Evolutionary conservation across 306 rosid genomes (phyloP).

Genomic region (Prinsepia uniflora): DNA sequence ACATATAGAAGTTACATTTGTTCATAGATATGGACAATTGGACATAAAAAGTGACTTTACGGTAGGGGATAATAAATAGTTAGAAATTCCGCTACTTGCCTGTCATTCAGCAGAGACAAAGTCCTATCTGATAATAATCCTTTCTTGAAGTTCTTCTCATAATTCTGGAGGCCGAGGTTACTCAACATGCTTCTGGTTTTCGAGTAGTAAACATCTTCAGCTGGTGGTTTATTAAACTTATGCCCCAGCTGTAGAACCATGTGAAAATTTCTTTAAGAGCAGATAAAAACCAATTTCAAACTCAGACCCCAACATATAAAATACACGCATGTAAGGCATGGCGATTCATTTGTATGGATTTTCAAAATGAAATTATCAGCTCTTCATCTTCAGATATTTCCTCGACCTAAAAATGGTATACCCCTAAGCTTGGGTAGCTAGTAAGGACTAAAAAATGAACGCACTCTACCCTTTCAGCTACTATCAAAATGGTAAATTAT

Average conservation of each 20-base stretch:
- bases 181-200: constrained; percentile 75
- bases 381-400: background rate
- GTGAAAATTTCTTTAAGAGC: background rate
- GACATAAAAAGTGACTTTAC: background rate
- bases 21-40: background rate
- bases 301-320: background rate
- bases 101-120: constrained; percentile 87
- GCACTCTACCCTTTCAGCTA: background rate
- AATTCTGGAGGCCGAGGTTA: constrained; percentile 81
- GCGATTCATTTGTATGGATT: background rate
- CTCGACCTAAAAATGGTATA: background rate
- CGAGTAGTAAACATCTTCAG: constrained; percentile 56
- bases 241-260: constrained; percentile 62
- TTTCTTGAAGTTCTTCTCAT: constrained; percentile 87
- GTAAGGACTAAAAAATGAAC: constrained; percentile 8
- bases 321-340: background rate
- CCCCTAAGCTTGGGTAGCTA: background rate
- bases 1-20: background rate
- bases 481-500: background rate
- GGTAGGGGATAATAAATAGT: constrained; percentile 7
- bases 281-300: background rate
- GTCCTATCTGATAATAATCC: constrained; percentile 78
- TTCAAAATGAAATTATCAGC: background rate
- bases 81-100: constrained; percentile 43
- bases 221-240: constrained; percentile 71